Base-by-base conservation (phyloP, 371 early-diverging fungal genomes). In the Mortierella sp. region DNA sequence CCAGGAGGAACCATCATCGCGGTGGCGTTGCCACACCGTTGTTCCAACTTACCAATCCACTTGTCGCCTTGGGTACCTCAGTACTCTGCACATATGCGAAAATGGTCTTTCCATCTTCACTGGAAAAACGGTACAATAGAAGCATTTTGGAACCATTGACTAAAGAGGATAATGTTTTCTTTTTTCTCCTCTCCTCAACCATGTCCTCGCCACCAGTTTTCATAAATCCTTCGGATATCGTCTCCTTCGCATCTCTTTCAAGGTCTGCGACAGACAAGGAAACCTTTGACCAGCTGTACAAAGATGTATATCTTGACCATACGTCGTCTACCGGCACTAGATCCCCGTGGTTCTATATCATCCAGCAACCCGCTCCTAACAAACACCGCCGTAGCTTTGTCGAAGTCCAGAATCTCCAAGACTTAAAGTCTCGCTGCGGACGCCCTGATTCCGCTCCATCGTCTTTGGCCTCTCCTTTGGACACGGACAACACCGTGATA, bases 291-390 rank as follows among this genome's bases (percentile, higher is more conserved):
- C 17, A 44, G 44, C 21, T 19, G 4, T 21, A 44, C 19, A 8
- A n/a, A 14, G 5, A 21, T 8, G 44, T 19, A 15, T 21, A 44
- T 44, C 19, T 19, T 9, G 19, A 44, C 17, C 39, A 14, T 5
- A 3, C 39, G 17, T 14, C 11, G 14, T 17, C 39, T 14, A 39
- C 14, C 39, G 17, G 39, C 39, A 39, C 39, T 21, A 9, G 44
- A 44, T 44, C 44, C 21, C 44, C 23, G 8, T 8, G 44, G 8
- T 21, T 44, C 44, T 59, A 59, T 31, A 66, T 66, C 14, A 53
- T 66, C 50, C 67, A 54, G 37, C 67, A 66, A 30, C 67, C 67
- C 30, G 26, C 30, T 2, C 55, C 67, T 2, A 52, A 54, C 14
- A 66, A 49, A 31, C 60, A 59, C 6, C 67, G 59, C 5, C 52